Percentiles rank a stretch among this genome's conserved stretches.
Evolutionary conservation across 768 basidiomycete genomes (phyloP).

Genomic region (Psilocybe tampanensis): DNA sequence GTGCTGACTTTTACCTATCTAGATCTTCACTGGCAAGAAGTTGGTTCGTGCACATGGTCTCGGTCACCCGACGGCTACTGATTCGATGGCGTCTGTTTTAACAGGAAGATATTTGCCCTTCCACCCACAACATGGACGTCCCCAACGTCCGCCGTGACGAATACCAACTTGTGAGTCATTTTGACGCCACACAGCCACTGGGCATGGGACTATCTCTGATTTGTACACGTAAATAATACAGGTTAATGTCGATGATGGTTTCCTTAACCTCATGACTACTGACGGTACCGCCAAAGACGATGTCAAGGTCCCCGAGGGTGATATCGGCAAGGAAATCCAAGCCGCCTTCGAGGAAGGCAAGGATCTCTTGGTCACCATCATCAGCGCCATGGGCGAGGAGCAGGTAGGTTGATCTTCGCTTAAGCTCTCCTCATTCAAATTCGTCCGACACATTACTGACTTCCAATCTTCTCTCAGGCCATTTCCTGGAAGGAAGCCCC

Average conservation of each 20-base stretch:
- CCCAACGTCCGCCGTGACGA: slow-evolving; percentile 91
- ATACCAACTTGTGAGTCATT: slow-evolving; percentile 76
- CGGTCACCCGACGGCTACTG: background rate
- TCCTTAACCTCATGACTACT: slow-evolving; percentile 88
- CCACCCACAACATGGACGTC: slow-evolving; percentile 99
- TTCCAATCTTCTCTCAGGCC: slow-evolving; percentile 42
- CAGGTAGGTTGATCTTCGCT: slow-evolving; percentile 46
- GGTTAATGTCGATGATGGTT: slow-evolving; percentile 92
- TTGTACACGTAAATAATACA: slow-evolving; percentile 38
- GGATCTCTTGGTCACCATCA: slow-evolving; percentile 84
- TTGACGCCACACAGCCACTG: slow-evolving; percentile 2
- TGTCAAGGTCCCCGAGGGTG: slow-evolving; percentile 88
- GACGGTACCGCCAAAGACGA: slow-evolving; percentile 91
- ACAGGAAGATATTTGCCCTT: slow-evolving; percentile 92
- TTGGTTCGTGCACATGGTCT: slow-evolving; percentile 55
- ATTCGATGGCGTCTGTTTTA: background rate
- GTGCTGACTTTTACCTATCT: slow-evolving; percentile 13
- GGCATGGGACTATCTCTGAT: slow-evolving; percentile 14
- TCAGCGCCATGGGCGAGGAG: slow-evolving; percentile 93
- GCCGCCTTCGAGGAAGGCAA: slow-evolving; percentile 80
- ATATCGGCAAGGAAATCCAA: slow-evolving; percentile 74
- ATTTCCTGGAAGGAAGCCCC: slow-evolving; percentile 91
- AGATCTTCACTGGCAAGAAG: slow-evolving; percentile 99
- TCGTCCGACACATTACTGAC: slow-evolving; percentile 2
- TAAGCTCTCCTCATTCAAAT: background rate